Evolutionary conservation across 371 early-diverging fungal genomes (phyloP), one percentile per base, ranked within the genome.

Genomic region (Coemansia sp.): DNA sequence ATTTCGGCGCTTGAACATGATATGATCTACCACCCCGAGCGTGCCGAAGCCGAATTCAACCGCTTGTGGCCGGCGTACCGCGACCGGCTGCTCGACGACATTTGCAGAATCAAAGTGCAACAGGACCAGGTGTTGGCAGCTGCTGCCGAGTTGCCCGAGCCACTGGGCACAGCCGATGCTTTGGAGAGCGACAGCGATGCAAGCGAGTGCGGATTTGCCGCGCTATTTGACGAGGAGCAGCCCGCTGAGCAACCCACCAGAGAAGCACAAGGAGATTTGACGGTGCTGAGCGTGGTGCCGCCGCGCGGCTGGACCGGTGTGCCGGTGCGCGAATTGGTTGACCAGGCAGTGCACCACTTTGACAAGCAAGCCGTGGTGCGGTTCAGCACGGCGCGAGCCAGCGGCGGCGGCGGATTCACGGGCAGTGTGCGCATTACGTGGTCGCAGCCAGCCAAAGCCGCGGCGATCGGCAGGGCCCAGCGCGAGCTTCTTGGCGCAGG

Each of bases 251-350:
- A 4, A 6, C 6, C 12, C 12, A 4, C 40, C 33, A 31, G 16
- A 5, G 36, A 35, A 26, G 42, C 5, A 9, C 33, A 55, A 4
- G 51, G 5, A 10, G 57, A 58, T 2, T 20, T 16, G 47, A 31
- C 38, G 31, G 16, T 10, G 36, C 36, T 36, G 57, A 33, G 6
- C 36, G 43, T 9, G 57, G 31, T 53, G 0, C 38, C 57, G 34
- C 60, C 56, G 5, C 41, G 14, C 1, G 57, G 65, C 3, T 72
- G 72, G 72, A 55, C 51, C 0, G 72, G 72, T 12, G 61, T 57
- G 0, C 8, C 31, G 1, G 38, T 64, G 4, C 55, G 34, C 33
- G 69, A 59, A 26, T 11, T 72, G 2, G 33, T 64, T 3, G 30
- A 26, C 8, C 68, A 66, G 7, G 8, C 33, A 0, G 56, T 68